phyloP scores from a whole-genome alignment of 768 basidiomycete species.

The Leucocoprinus sp. region DNA sequence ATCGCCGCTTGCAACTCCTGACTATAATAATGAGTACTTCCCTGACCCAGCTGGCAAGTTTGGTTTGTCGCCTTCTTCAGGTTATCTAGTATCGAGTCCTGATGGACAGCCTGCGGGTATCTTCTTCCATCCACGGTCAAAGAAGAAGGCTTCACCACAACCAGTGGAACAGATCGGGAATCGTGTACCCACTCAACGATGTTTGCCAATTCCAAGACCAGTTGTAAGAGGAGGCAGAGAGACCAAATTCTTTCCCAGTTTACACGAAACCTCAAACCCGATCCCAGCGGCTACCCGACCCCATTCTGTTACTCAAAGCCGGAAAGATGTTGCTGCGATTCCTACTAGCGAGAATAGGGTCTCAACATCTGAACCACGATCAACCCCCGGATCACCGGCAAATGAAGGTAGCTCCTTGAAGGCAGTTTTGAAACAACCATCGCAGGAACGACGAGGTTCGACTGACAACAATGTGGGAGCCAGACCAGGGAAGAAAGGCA shows the following conservation, averaged over 20 bases:
- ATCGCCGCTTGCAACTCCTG: constrained; percentile 64
- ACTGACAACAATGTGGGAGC: constrained; percentile 17
- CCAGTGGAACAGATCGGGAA: constrained; percentile 42
- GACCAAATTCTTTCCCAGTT: constrained; percentile 22
- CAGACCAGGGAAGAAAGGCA: constrained; percentile 33
- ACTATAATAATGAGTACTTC: constrained; percentile 77
- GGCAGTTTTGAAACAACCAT: constrained; percentile 17
- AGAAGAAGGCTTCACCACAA: constrained; percentile 27
- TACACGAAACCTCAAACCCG: constrained; percentile 21
- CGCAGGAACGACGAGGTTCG: constrained; percentile 19
- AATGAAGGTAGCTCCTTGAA: constrained; percentile 10
- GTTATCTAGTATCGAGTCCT: constrained; percentile 84
- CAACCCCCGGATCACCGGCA: constrained; percentile 10
- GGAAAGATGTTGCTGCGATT: neutral
- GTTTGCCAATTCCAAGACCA: constrained; percentile 21
- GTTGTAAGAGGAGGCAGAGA: constrained; percentile 17
- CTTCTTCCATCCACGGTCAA: constrained; percentile 75
- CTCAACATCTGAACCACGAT: constrained; percentile 4
- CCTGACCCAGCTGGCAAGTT: constrained; percentile 59
- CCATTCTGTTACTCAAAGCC: neutral
- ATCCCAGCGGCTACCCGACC: neutral
- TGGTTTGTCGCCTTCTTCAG: constrained; percentile 72
- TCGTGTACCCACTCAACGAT: constrained; percentile 21
- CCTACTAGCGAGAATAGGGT: neutral
- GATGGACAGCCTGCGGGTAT: constrained; percentile 95